These are phyloP conservation scores for Sanghuangporus baumii DNA, from an alignment of 1,284 basidiomycete species.

Conservation along the genomic window DNA sequence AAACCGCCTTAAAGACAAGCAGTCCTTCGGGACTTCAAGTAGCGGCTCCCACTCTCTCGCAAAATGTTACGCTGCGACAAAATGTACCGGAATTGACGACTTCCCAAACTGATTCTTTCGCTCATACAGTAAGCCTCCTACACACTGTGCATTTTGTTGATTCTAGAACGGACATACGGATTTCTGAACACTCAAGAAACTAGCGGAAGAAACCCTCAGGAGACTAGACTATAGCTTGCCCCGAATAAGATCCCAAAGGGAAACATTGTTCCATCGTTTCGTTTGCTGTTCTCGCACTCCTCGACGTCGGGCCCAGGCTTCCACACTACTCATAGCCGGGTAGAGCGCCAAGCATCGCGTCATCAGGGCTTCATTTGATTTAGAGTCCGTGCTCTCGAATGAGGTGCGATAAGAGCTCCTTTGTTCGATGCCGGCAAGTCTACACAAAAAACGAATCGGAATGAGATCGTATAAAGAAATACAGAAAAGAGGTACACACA, in stretches of 20 bases:
- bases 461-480: not conserved
- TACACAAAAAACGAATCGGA: slow-evolving; percentile 12
- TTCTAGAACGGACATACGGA: too few species aligned
- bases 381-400: slow-evolving; percentile 17
- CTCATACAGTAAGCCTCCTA: too few species aligned
- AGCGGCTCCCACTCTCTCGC: too few species aligned
- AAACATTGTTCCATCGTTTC: slow-evolving; percentile 32
- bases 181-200: too few species aligned
- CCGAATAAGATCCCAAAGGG: slow-evolving; percentile 24
- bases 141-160: too few species aligned
- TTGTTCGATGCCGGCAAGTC: slow-evolving; percentile 30
- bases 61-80: too few species aligned
- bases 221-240: slow-evolving; percentile 8
- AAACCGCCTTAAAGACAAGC: too few species aligned
- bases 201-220: too few species aligned
- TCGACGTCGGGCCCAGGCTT: slow-evolving; percentile 27
- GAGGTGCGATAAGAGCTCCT: slow-evolving; percentile 24
- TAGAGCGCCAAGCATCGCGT: slow-evolving; percentile 21
- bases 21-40: too few species aligned
- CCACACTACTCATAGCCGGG: slow-evolving; percentile 29
- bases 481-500: slow-evolving; percentile 27
- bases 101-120: too few species aligned
- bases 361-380: slow-evolving; percentile 21
- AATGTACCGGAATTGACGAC: too few species aligned
- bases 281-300: slow-evolving; percentile 12